Conservation (phyloP, 2,329 filamentous ascomycete genomes). For the Tricladium varicosporioides region DNA sequence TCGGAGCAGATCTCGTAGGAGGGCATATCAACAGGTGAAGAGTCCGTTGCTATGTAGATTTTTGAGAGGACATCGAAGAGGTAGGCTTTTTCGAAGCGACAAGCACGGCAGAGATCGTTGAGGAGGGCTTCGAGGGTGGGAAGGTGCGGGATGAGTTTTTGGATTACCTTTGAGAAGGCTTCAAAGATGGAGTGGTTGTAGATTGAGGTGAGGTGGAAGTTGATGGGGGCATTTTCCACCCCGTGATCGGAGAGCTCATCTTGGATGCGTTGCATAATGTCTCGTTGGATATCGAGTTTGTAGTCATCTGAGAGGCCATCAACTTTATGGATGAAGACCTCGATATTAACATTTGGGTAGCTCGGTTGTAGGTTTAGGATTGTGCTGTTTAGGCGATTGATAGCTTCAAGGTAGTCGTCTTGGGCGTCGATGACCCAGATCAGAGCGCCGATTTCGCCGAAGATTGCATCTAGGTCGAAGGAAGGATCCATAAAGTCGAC, state of each 20-base stretch:
- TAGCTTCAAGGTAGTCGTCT: conserved; percentile 93
- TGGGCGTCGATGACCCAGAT: conserved; percentile 99
- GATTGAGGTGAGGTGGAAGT: conserved; percentile 94
- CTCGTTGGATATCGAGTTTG: conserved; percentile 91
- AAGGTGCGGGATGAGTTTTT: conserved; percentile 92
- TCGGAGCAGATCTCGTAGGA: conserved; percentile 98
- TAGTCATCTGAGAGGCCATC: conserved; percentile 97
- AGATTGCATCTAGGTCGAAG: conserved; percentile 91
- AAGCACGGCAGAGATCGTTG: conserved; percentile 89
- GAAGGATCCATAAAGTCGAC: conserved; percentile 87
- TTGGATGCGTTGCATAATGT: conserved; percentile 94
- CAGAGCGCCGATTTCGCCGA: conserved; percentile 87
- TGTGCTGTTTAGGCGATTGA: conserved; percentile 80
- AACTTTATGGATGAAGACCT: conserved; percentile 99
- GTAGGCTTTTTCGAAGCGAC: conserved; percentile 96
- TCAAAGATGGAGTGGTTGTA: conserved; percentile 99
- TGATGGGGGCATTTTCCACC: conserved; percentile 89
- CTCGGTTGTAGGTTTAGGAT: conserved; percentile 85
- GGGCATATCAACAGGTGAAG: conserved; percentile 86
- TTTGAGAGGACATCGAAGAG: conserved; percentile 97
- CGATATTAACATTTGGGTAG: conserved; percentile 93
- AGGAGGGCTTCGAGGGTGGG: conserved; percentile 91
- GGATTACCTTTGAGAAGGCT: conserved; percentile 96
- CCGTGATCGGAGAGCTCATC: conserved; percentile 93
- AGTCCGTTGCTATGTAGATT: conserved; percentile 97